phyloP scores from a whole-genome alignment of 345 rosid species.

The Pugionium cornutum region DNA sequence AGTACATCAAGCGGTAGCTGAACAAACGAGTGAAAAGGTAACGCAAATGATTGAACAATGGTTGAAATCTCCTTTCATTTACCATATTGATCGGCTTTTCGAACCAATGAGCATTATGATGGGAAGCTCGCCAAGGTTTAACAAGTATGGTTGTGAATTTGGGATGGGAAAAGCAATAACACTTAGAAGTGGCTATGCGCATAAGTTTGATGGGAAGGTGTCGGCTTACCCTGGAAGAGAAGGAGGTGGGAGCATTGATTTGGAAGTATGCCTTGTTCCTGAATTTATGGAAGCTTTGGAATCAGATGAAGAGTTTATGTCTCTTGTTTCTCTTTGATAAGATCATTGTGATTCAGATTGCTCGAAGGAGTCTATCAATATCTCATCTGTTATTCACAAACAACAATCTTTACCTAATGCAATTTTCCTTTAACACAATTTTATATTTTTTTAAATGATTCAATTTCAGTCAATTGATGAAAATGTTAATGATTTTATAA shows the following conservation, averaged over 20 bases:
- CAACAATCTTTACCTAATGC: too few species aligned
- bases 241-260: constrained; percentile 69
- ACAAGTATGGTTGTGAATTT: constrained; percentile 73
- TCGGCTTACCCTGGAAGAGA: constrained; percentile 59
- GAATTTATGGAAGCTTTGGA: constrained; percentile 61
- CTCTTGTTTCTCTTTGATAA: constrained; percentile 35
- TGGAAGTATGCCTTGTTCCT: constrained; percentile 67
- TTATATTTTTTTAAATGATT: too few species aligned
- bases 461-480: too few species aligned
- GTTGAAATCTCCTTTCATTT: constrained; percentile 50
- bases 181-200: constrained; percentile 66
- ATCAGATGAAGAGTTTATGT: constrained; percentile 54
- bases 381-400: too few species aligned
- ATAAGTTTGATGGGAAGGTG: constrained; percentile 78
- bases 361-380: too few species aligned
- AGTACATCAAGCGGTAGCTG: constrained; percentile 51
- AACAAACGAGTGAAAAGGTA: constrained; percentile 45
- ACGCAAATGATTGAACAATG: constrained; percentile 46
- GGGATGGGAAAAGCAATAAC: constrained; percentile 79
- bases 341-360: too few species aligned
- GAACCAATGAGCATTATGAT: constrained; percentile 63
- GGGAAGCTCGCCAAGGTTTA: constrained; percentile 84
- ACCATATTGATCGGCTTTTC: constrained; percentile 46
- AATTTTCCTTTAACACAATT: too few species aligned
- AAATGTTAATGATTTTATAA: too few species aligned